phyloP scores from a whole-genome alignment of 2,329 filamentous ascomycete species.

The Periglandula ipomoeae region DNA sequence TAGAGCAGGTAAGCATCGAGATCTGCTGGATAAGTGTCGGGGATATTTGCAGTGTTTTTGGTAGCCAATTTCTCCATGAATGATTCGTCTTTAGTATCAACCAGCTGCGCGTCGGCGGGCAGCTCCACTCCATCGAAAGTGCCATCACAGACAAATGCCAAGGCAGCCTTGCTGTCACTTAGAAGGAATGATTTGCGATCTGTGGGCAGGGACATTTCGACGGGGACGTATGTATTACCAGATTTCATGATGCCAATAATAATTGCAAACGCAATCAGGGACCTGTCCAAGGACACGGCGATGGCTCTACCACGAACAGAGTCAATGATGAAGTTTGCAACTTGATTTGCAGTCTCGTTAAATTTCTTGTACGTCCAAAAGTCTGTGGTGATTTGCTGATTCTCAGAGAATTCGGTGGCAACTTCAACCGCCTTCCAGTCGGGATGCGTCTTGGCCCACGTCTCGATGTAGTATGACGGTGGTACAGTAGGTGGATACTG shows the following conservation, averaged over 20 bases:
- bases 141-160: not conserved
- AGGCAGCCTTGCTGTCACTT: not conserved
- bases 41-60: not conserved
- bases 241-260: not conserved
- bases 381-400: slow-evolving; percentile 19
- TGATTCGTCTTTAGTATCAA: not conserved
- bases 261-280: not conserved
- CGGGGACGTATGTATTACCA: not conserved
- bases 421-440: slow-evolving; percentile 48
- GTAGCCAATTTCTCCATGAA: not conserved
- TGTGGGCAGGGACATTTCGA: not conserved
- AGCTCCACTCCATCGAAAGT: not conserved
- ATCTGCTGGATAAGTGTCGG: not conserved
- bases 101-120: not conserved
- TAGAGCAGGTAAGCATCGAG: slow-evolving; percentile 45
- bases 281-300: not conserved
- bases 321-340: not conserved
- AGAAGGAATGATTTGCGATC: not conserved
- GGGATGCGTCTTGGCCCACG: slow-evolving; percentile 25
- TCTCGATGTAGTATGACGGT: not conserved
- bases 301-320: not conserved
- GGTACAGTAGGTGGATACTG: not conserved
- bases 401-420: slow-evolving; percentile 5
- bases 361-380: not conserved
- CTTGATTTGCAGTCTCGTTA: slow-evolving; percentile 1